These are phyloP conservation scores for Sinapis alba DNA, from an alignment of 441 rosid species.

Conservation along the genomic window DNA sequence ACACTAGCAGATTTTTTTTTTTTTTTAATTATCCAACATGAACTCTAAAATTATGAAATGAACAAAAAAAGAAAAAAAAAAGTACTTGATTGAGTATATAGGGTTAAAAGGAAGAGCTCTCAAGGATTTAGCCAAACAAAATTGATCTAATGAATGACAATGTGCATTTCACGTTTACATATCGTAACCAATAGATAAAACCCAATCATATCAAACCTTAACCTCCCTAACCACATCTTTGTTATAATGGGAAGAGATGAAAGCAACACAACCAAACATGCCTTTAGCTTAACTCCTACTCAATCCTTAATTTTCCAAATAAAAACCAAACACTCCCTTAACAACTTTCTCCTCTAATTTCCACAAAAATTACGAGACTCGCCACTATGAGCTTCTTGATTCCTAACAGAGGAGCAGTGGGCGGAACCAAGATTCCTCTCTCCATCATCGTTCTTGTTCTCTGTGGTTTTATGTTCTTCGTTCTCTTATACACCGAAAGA, in stretches of 20 bases:
- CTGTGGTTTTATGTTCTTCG: slow-evolving; percentile 56
- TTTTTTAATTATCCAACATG: not conserved
- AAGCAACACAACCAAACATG: slow-evolving; percentile 40
- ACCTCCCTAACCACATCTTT: slow-evolving; percentile 39
- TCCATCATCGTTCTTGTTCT: slow-evolving; percentile 46
- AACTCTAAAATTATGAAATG: not conserved
- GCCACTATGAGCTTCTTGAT: slow-evolving; percentile 52
- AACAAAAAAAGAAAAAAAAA: too few species aligned
- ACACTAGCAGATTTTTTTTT: not conserved
- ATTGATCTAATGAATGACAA: not conserved
- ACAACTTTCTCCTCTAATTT: slow-evolving; percentile 1
- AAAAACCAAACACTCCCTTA: slow-evolving; percentile 26
- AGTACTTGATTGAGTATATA: not conserved
- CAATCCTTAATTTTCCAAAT: slow-evolving; percentile 41
- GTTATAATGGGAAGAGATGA: slow-evolving; percentile 30
- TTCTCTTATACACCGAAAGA: slow-evolving; percentile 66
- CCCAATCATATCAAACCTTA: slow-evolving; percentile 22
- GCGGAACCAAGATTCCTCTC: slow-evolving; percentile 52
- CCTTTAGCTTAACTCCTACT: slow-evolving; percentile 92
- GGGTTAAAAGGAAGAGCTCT: not conserved
- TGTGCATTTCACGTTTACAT: not conserved
- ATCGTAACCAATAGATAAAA: slow-evolving; percentile 3
- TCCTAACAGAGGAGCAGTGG: slow-evolving; percentile 33
- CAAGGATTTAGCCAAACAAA: not conserved
- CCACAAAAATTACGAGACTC: slow-evolving; percentile 15